phyloP scores from a whole-genome alignment of 2,329 filamentous ascomycete genomes.

The Aspergillus japonicus region DNA sequence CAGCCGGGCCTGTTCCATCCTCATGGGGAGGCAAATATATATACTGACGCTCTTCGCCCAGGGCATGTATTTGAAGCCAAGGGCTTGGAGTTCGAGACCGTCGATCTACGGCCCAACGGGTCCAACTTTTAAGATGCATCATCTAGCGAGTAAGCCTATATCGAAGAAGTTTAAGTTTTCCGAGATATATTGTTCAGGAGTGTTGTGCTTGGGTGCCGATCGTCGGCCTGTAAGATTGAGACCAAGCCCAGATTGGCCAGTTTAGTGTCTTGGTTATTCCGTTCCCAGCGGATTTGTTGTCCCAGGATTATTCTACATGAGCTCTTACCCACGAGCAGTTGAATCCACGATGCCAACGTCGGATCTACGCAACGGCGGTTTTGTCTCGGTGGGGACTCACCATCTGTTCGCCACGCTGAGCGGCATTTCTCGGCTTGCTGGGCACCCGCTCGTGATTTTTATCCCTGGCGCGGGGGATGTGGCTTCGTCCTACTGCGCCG shows the following conservation, averaged over 20 bases:
- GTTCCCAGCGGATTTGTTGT: background rate
- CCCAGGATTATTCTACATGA: background rate
- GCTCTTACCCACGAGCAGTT: background rate
- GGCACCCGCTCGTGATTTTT: conserved; percentile 35
- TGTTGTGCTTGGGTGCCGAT: background rate
- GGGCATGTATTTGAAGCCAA: conserved; percentile 70
- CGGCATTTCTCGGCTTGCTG: conserved; percentile 12
- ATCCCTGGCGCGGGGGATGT: conserved; percentile 39
- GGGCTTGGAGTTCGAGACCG: conserved; percentile 65
- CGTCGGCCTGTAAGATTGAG: background rate
- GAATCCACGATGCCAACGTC: background rate
- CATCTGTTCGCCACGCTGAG: background rate
- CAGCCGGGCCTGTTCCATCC: conserved; percentile 82
- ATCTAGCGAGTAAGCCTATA: background rate
- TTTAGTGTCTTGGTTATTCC: background rate
- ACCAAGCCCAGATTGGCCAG: background rate
- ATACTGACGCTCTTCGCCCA: conserved; percentile 69
- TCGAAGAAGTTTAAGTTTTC: background rate
- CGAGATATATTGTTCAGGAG: background rate
- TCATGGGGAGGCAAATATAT: conserved; percentile 68
- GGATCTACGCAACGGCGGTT: background rate
- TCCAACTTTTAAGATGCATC: conserved; percentile 9
- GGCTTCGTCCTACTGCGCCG: conserved; percentile 32
- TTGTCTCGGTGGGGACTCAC: background rate
- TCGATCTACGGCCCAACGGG: conserved; percentile 54